These are phyloP conservation scores for Amyloporia xantha DNA, from an alignment of 768 basidiomycete species.

Conservation along the genomic window DNA sequence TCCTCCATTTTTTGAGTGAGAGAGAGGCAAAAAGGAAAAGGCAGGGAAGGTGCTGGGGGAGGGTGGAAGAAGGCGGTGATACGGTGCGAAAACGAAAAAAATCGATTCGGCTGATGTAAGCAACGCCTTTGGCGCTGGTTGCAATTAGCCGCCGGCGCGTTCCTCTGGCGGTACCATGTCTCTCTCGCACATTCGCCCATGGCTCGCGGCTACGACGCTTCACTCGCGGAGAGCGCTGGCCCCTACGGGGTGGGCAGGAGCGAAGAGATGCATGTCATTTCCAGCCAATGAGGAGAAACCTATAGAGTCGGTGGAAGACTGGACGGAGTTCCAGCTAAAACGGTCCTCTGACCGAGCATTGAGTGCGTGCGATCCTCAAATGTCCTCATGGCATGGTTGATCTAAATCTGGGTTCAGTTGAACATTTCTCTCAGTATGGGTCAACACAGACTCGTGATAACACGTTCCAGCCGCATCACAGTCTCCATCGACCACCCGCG, in stretches of 20 bases:
- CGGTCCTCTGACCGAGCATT: slow-evolving; percentile 51
- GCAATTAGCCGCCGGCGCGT: slow-evolving; percentile 27
- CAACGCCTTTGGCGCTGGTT: slow-evolving; percentile 16
- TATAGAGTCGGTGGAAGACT: slow-evolving; percentile 50
- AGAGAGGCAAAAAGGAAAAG: slow-evolving; percentile 27
- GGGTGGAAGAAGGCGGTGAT: slow-evolving; percentile 25
- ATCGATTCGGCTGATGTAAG: slow-evolving; percentile 53
- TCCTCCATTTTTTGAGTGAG: slow-evolving; percentile 71
- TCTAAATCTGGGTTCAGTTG: slow-evolving; percentile 35
- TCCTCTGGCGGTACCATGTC: slow-evolving; percentile 17
- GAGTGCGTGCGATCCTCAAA: slow-evolving; percentile 33
- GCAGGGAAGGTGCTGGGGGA: slow-evolving; percentile 14
- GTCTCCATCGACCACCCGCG: slow-evolving; percentile 52
- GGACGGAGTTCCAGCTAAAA: slow-evolving; percentile 54
- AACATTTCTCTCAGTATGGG: slow-evolving; percentile 64
- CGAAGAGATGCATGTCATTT: background rate
- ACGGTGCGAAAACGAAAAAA: slow-evolving; percentile 32
- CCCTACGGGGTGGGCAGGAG: background rate
- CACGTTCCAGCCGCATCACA: slow-evolving; percentile 67
- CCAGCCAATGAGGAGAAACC: slow-evolving; percentile 13
- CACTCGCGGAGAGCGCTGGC: slow-evolving; percentile 8
- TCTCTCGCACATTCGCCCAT: slow-evolving; percentile 17
- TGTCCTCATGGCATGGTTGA: slow-evolving; percentile 2
- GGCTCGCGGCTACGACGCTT: slow-evolving; percentile 14
- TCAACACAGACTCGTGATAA: slow-evolving; percentile 66